A percentile compares a stretch with the other conserved stretches of the same genome.
Evolutionary conservation across 192 early-diverging fungal species (phyloP).

Genomic region (Umbelopsis isabellina): DNA sequence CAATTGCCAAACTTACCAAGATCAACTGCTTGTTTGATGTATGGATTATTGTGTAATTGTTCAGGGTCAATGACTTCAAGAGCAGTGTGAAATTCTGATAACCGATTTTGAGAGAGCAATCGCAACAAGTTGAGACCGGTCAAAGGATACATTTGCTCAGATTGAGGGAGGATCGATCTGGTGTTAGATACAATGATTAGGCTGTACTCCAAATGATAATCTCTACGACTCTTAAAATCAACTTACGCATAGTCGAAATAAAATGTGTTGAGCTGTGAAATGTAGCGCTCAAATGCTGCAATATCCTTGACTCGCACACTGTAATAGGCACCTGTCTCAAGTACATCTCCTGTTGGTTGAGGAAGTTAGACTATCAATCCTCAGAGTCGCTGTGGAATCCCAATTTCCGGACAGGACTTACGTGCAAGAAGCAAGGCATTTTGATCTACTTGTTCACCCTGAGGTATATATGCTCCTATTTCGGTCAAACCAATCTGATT

Average conservation of each 20-base stretch:
- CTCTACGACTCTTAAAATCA: neutral
- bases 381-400: too few relatives aligned
- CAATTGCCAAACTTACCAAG: slow-evolving; percentile 44
- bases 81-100: slow-evolving; percentile 99
- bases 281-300: slow-evolving; percentile 93
- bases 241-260: slow-evolving; percentile 81
- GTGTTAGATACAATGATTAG: neutral
- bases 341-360: slow-evolving; percentile 66
- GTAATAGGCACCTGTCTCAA: slow-evolving; percentile 90
- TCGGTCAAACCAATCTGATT: slow-evolving; percentile 54
- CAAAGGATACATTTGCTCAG: slow-evolving; percentile 84
- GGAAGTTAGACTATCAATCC: too few relatives aligned
- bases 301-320: slow-evolving; percentile 88
- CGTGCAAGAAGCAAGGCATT: slow-evolving; percentile 58
- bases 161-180: slow-evolving; percentile 64
- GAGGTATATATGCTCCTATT: slow-evolving; percentile 50
- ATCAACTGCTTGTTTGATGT: slow-evolving; percentile 90
- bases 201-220: neutral
- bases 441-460: slow-evolving; percentile 37
- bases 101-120: slow-evolving; percentile 89
- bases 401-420: slow-evolving; percentile 36
- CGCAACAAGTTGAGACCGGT: slow-evolving; percentile 93
- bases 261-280: slow-evolving; percentile 88
- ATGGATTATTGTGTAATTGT: slow-evolving; percentile 77
- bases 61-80: slow-evolving; percentile 88